Evolutionary conservation across 1,284 basidiomycete genomes (phyloP).

Genomic region (Ceratorhiza oryzae-sativae): DNA sequence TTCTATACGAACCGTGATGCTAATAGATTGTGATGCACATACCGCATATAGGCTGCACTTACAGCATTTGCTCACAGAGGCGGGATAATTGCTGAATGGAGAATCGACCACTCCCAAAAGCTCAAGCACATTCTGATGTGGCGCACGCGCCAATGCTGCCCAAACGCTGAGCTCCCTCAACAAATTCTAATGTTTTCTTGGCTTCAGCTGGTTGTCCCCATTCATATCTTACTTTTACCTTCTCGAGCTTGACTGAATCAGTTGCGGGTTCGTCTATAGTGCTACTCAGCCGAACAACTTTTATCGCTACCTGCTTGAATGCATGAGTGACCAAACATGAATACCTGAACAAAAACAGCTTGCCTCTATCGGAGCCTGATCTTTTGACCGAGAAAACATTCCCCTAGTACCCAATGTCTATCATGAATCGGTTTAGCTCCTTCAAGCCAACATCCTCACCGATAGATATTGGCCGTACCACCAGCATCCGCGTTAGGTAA

Average conservation of each 20-base stretch:
- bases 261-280: neutral
- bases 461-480: conserved; percentile 4
- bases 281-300: neutral
- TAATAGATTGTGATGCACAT: neutral
- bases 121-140: conserved; percentile 1
- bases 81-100: neutral
- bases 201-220: too few relatives aligned
- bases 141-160: neutral
- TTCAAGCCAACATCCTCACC: neutral
- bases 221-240: neutral
- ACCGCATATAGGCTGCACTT: neutral
- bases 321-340: neutral
- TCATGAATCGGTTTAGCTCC: neutral
- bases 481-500: neutral
- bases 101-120: conserved; percentile 1
- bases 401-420: neutral
- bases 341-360: too few relatives aligned
- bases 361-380: neutral
- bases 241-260: neutral
- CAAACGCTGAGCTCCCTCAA: conserved; percentile 8
- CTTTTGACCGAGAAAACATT: too few relatives aligned
- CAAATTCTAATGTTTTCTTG: conserved; percentile 15
- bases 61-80: conserved; percentile 18
- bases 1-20: neutral
- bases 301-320: neutral